Evolutionary conservation across 2,329 filamentous ascomycete species (phyloP), one percentile per base, ranked within the genome.

Genomic region (Fusarium verrucosum): DNA sequence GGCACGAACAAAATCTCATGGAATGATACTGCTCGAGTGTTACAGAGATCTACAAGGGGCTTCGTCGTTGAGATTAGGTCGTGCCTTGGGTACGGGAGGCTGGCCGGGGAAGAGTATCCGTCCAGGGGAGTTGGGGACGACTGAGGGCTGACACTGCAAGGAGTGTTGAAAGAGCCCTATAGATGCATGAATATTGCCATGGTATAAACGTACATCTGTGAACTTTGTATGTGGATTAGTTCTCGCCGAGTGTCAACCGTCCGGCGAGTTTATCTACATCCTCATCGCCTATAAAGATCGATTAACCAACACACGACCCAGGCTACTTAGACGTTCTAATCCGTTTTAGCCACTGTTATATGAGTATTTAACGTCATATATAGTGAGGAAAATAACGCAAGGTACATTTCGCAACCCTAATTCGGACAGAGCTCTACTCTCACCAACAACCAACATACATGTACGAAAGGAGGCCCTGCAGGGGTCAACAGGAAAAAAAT

Each of bases 361-460:
- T 1, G 13, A 3, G 16, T 1, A 3, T 17, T 22, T 4, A 26
- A 13, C 2, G 4, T 1, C 17, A 19, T 9, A 3, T 16, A 52
- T 4, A 19, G 25, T 58, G 11, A 37, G 3, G 58, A 41, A 1
- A 49, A 42, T 28, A 11, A 16, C 16, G 2, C 9, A 13, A 10
- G 20, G 8, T 19, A 46, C 23, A 25, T 25, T 7, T 16, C 7
- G 14, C 8, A 17, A 53, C 23, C n/a, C n/a, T 11, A 30, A 30
- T 14, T 4, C 14, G 28, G 28, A 30, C 13, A 30, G 14, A 6
- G n/a, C 35, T 5, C 10, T 28, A 20, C 43, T 49, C n/a, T 9
- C n/a, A 38, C 57, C 59, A 62, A 47, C 59, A 28, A n/a, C 30
- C 30, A 32, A 32, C 30, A 32, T 32, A 30, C 57, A 62, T 62